Base-by-base conservation (phyloP, 306 rosid species). In the Gleditsia sinensis region DNA sequence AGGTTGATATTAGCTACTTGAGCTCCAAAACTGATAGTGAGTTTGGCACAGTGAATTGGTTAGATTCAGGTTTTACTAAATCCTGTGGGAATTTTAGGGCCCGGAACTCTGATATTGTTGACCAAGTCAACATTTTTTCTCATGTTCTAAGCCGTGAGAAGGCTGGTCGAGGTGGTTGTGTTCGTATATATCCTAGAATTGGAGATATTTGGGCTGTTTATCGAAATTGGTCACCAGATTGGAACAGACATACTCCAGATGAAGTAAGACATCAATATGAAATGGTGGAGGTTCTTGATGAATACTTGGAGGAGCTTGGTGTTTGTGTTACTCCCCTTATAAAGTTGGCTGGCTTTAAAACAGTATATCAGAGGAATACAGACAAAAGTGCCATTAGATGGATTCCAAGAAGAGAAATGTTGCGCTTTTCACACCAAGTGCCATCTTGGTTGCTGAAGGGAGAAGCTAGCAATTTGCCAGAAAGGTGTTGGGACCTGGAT, bases 51-150 rank as follows among this genome's bases (percentile, higher is more conserved):
- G 97, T 86, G 28, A 89, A 88, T 88, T 95, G 98, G 99, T 84
- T 92, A 69, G 89, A 85, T 53, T 83, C 88, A 61, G 99, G 98
- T 61, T 95, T 92, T 72, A 95, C 99, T 20, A 95, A 95, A 86
- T 95, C 98, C 13, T 95, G 97, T 23, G 99, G 99, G 79, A 92
- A 95, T 76, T 95, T 95, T 81, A 86, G 99, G 86, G 92, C 96
- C 9, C 73, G 80, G 72, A 82, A 82, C 83, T 83, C 91, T 53
- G 99, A 95, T 84, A 78, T 92, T 36, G 81, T 92, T 68, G 97
- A 95, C 73, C 95, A 89, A 46, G 96, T 92, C 34, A 95, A 95
- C 80, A 78, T 92, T 72, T 95, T 95, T 83, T 95, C 99, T 77
- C 99, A 95, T 83, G 68, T 90, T 75, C 75, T 95, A 63, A 77